Base-by-base conservation (phyloP, 129 eudicot species). In the Pulicaria dysenterica region DNA sequence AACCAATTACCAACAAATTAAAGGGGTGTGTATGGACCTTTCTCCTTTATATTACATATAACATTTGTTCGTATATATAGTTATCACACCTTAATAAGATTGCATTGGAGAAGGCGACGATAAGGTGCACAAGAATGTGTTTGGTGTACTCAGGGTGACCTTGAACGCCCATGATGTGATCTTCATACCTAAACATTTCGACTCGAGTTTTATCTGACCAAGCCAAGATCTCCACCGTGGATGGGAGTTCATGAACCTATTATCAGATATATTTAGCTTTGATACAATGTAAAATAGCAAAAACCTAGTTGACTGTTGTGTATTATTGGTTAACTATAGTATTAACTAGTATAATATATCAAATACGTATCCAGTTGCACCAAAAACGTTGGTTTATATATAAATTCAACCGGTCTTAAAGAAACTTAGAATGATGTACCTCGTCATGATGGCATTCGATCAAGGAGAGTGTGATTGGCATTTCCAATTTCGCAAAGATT, bases 71-170 rank as follows among this genome's bases (percentile, higher is more conserved):
- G n/a, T n/a, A n/a, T n/a, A n/a, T n/a, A n/a, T n/a, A n/a, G n/a
- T n/a, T n/a, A n/a, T n/a, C n/a, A n/a, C n/a, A 93, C 98, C 91
- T 69, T 69, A n/a, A 94, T 94, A 64, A 80, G 70, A 13, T 83
- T 54, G 16, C 66, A 76, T 49, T 78, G 89, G 5, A 85, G 86
- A 56, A 94, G 98, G 36, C 98, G 96, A 12, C 92, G 2, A 94
- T 88, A 3, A 94, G 87, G 79, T 94, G 95, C 13, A 83, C 64
- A 19, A 94, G 92, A 40, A 94, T 94, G 69, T 90, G 96, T 54
- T 84, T 85, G 38, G 95, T 90, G 93, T 94, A 94, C 85, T 94
- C 98, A 0, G 98, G 98, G 72, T 94, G 98, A n/a, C 98, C 98
- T 78, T 94, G 98, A 75, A 94, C 89, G 19, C 96, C 98, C 96